Percentiles rank a stretch among this genome's conserved stretches.
Evolutionary conservation across 1,284 basidiomycete genomes (phyloP).

Genomic region (Trichosporon inkin): DNA sequence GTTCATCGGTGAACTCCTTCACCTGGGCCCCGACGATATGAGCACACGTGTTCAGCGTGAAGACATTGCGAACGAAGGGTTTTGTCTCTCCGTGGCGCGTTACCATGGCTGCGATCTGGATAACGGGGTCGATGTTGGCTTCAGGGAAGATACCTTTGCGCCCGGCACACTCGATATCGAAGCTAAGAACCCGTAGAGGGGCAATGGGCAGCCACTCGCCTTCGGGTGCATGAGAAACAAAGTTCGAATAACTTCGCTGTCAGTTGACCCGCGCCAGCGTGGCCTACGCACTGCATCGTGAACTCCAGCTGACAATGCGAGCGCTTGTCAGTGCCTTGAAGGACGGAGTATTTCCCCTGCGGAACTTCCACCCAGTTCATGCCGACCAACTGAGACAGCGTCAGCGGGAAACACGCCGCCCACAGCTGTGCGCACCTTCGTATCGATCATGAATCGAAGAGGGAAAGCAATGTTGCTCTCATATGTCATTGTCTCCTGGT

Average conservation of each 20-base stretch:
- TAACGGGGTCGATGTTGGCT: conserved; percentile 79
- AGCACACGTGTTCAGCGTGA: conserved; percentile 86
- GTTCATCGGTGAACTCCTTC: conserved; percentile 73
- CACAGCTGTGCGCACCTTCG: conserved; percentile 58
- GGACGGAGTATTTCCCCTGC: conserved; percentile 68
- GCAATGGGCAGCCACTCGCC: conserved; percentile 85
- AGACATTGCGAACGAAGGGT: conserved; percentile 93
- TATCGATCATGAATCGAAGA: conserved; percentile 93
- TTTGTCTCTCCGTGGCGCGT: conserved; percentile 89
- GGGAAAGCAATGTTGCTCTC: conserved; percentile 89
- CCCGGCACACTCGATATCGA: conserved; percentile 96
- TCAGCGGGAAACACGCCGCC: neutral
- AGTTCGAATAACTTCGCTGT: conserved; percentile 63
- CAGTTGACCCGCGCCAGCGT: conserved; percentile 8
- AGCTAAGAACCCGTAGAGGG: conserved; percentile 84
- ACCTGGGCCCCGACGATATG: conserved; percentile 94
- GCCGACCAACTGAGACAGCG: conserved; percentile 66
- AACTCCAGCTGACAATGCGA: conserved; percentile 86
- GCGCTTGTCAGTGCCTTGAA: conserved; percentile 58
- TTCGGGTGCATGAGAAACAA: conserved; percentile 83
- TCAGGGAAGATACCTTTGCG: conserved; percentile 94
- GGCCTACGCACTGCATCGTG: conserved; percentile 59
- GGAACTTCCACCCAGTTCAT: conserved; percentile 97
- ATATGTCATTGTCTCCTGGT: conserved; percentile 61
- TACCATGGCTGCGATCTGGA: conserved; percentile 97